These are phyloP conservation scores for Penicillium dipodomyicola DNA, from an alignment of 495 filamentous ascomycete species.

Conservation along the genomic window DNA sequence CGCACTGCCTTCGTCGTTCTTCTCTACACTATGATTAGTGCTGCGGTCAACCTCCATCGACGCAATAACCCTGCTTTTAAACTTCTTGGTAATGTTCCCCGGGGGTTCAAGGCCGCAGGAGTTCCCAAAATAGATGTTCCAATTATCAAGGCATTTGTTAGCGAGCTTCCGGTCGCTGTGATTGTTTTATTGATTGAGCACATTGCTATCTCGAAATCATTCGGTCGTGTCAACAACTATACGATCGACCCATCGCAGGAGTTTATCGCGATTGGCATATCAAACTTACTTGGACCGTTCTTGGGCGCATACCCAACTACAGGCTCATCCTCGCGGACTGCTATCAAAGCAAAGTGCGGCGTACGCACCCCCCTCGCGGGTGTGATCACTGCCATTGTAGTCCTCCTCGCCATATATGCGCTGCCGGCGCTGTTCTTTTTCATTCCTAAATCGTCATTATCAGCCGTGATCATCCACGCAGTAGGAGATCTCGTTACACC, in stretches of 20 bases:
- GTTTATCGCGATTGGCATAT: constrained; percentile 87
- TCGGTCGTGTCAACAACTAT: constrained; percentile 93
- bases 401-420: constrained; percentile 94
- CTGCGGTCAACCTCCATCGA: constrained; percentile 63
- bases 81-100: constrained; percentile 72
- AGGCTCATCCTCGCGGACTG: constrained; percentile 91
- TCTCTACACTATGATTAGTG: constrained; percentile 86
- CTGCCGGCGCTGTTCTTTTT: constrained; percentile 89
- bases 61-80: constrained; percentile 53
- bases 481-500: constrained; percentile 91
- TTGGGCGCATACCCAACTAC: constrained; percentile 90
- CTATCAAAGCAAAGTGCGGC: constrained; percentile 94
- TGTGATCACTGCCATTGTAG: constrained; percentile 79
- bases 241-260: constrained; percentile 96
- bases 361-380: constrained; percentile 88
- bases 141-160: constrained; percentile 59
- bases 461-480: constrained; percentile 93
- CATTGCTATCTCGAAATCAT: constrained; percentile 95
- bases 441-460: constrained; percentile 78
- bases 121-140: constrained; percentile 62
- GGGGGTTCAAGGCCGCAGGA: constrained; percentile 72
- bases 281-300: constrained; percentile 87
- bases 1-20: constrained; percentile 86
- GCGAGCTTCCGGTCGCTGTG: constrained; percentile 68
- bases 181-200: constrained; percentile 93